These are phyloP conservation scores for Oryza glumipatula DNA, from an alignment of 176 grass and related monocot species.

Conservation along the genomic window DNA sequence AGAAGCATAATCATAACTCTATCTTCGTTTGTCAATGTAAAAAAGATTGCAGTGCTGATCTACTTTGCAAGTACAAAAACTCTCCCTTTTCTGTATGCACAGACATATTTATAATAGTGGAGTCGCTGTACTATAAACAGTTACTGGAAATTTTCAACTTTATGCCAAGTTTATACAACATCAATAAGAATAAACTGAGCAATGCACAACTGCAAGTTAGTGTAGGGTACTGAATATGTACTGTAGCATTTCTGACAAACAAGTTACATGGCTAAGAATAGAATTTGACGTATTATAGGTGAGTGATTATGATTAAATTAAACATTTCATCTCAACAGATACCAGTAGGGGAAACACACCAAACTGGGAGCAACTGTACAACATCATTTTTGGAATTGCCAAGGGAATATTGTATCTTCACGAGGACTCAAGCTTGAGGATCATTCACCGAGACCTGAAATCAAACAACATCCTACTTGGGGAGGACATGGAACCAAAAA, in stretches of 20 bases:
- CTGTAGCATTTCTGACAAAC: neutral
- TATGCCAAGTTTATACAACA: too few relatives aligned
- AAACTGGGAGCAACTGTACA: constrained; percentile 40
- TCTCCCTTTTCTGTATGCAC: too few relatives aligned
- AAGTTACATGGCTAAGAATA: neutral
- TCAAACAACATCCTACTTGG: constrained; percentile 49
- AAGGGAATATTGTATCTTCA: constrained; percentile 64
- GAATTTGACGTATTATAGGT: too few relatives aligned
- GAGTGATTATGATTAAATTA: neutral
- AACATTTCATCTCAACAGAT: constrained; percentile 20
- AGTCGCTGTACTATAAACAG: too few relatives aligned
- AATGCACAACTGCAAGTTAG: neutral
- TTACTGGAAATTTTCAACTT: too few relatives aligned
- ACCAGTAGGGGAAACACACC: neutral
- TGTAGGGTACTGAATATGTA: neutral
- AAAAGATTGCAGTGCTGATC: too few relatives aligned
- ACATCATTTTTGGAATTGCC: constrained; percentile 56
- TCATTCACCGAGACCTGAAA: constrained; percentile 59
- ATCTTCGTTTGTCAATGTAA: too few relatives aligned
- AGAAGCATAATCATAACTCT: neutral
- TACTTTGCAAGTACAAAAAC: too few relatives aligned
- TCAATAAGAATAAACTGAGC: too few relatives aligned
- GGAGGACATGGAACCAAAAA: constrained; percentile 48
- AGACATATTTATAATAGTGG: too few relatives aligned
- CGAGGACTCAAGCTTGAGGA: constrained; percentile 49